A percentile compares a stretch with the other conserved stretches of the same genome.
Conservation (phyloP, 257 asterid species). For the Cinchona pubescens region DNA sequence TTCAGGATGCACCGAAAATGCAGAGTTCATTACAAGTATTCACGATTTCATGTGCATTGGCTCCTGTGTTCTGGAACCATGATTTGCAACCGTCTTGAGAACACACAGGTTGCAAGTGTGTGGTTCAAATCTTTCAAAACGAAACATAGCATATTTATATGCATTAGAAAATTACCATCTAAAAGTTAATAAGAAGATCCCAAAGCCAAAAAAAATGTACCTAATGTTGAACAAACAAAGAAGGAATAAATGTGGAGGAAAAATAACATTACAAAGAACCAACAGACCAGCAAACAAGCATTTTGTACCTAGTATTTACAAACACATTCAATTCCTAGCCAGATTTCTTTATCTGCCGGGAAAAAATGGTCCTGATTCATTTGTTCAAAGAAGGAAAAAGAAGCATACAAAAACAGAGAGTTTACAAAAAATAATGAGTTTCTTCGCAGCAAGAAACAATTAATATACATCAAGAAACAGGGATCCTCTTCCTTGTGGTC, state of each 20-base stretch:
- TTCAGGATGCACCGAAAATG: not conserved
- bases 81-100: not conserved
- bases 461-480: constrained; percentile 13
- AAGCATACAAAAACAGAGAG: not conserved
- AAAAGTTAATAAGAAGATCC: not conserved
- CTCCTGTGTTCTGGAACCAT: not conserved
- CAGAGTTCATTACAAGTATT: not conserved
- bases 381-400: not conserved
- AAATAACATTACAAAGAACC: no score
- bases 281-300: not conserved
- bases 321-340: no score
- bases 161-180: rapidly evolving
- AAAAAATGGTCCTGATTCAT: not conserved
- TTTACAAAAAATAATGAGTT: not conserved
- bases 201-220: not conserved
- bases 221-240: no score
- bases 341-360: not conserved
- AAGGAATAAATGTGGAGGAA: no score
- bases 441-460: not conserved
- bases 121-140: not conserved
- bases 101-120: not conserved
- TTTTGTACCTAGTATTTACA: no score
- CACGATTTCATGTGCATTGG: not conserved
- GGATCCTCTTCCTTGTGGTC: constrained; percentile 32
- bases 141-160: not conserved